phyloP scores from a whole-genome alignment of 164 flowering plant genomes.

The Stephania japonica region DNA sequence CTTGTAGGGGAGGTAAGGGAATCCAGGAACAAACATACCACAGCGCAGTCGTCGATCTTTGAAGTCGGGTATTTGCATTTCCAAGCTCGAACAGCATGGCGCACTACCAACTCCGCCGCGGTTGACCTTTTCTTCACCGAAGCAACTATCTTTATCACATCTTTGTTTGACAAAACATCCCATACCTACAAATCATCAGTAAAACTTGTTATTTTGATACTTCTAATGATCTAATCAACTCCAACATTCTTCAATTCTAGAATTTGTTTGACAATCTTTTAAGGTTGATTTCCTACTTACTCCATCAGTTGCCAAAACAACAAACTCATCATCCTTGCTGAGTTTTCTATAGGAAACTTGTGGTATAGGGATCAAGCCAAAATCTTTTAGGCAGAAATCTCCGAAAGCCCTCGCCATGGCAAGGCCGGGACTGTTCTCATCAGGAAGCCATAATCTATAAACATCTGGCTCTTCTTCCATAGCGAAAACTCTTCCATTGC shows the following conservation, averaged over 20 bases:
- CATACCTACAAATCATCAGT: constrained; percentile 41
- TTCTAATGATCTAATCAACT: background rate
- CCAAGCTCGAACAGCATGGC: constrained; percentile 61
- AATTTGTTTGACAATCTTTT: background rate
- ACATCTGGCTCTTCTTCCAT: constrained; percentile 59
- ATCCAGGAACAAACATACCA: constrained; percentile 56
- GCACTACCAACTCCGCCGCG: constrained; percentile 55
- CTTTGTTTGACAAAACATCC: constrained; percentile 75
- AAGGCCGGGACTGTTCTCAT: constrained; percentile 66
- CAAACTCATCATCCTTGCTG: constrained; percentile 57
- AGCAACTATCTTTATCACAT: constrained; percentile 59
- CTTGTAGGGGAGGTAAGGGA: constrained; percentile 15
- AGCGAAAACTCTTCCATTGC: constrained; percentile 67
- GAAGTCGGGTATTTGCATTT: constrained; percentile 50
- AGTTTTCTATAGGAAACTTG: constrained; percentile 51
- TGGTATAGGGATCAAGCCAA: constrained; percentile 67
- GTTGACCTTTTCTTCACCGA: constrained; percentile 44
- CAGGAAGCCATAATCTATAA: constrained; percentile 76
- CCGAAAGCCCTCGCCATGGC: constrained; percentile 95
- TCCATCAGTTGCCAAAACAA: constrained; percentile 95
- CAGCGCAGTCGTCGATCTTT: constrained; percentile 72
- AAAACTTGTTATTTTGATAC: background rate
- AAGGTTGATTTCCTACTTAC: constrained; percentile 32
- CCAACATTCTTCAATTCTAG: background rate
- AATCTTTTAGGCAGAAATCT: constrained; percentile 82